Evolutionary conservation across 2,329 filamentous ascomycete species (phyloP), one percentile per base, ranked within the genome.

Genomic region (Epichloe glyceriae): DNA sequence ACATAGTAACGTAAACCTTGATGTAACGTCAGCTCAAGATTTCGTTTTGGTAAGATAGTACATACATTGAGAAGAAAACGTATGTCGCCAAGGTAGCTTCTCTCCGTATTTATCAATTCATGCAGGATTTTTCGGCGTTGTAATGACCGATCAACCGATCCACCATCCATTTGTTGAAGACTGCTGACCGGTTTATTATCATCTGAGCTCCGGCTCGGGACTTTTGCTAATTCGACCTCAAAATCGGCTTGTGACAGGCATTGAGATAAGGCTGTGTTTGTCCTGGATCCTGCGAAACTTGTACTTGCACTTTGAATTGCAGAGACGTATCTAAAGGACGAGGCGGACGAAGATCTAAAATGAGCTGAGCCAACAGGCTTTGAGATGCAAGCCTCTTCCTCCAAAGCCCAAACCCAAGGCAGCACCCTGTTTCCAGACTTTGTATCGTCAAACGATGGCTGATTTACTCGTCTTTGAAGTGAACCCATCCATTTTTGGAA

Each of bases 81-180:
- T 52, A 97, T 68, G 60, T 95, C 91, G 15, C 83, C 80, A 58
- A 97, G 83, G 63, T 97, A 97, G 60, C 84, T 81, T 63, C 93
- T 86, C 65, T 97, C 93, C 0, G 90, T 95, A 51, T 71, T 78
- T 54, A 96, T 80, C 47, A 97, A 72, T 67, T 97, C 93, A 62
- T 93, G 86, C 37, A 97, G 68, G 39, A 95, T 82, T 54, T 83
- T 82, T 14, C 88, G 80, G 54, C 93, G 80, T 60, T 89, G 85
- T 19, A 86, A 67, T 2, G 88, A 80, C 49, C 90, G 80, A 56
- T 82, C 78, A 41, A 78, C 77, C n/a, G 85, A 82, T 33, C 75
- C 81, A 52, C 83, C 77, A 57, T 95, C 88, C 11, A 82, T 55
- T 10, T 67, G 59, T 5, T 63, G 57, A n/a, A 64, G 61, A 42